Evolutionary conservation across 768 basidiomycete genomes (phyloP).

Genomic region (Omphalotus guepiniiformis): DNA sequence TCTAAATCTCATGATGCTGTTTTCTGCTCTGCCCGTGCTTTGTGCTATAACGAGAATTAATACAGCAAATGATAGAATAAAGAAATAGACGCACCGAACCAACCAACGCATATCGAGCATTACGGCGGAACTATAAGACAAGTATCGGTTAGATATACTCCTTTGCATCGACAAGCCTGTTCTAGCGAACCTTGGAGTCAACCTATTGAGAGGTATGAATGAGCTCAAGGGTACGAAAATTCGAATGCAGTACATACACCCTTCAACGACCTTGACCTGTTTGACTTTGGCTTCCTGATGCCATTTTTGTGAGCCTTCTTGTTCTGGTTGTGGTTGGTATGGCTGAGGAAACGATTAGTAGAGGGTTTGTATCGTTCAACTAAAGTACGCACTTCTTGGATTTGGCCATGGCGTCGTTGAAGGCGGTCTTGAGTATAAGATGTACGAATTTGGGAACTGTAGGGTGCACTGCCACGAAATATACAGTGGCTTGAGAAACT

Average conservation of each 20-base stretch:
- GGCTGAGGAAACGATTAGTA: slow-evolving; percentile 38
- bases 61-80: slow-evolving; percentile 3
- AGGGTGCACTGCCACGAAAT: too few species aligned
- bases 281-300: slow-evolving; percentile 77
- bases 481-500: slow-evolving; percentile 1
- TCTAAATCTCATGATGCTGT: slow-evolving; percentile 38
- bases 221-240: slow-evolving; percentile 7
- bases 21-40: slow-evolving; percentile 62
- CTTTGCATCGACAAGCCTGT: slow-evolving; percentile 5
- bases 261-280: slow-evolving; percentile 76
- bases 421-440: slow-evolving; percentile 20
- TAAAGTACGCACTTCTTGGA: slow-evolving; percentile 81
- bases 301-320: slow-evolving; percentile 98
- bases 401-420: slow-evolving; percentile 76
- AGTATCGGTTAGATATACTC: slow-evolving; percentile 12
- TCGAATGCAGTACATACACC: slow-evolving; percentile 67
- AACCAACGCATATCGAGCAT: slow-evolving; percentile 63
- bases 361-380: slow-evolving; percentile 5
- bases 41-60: slow-evolving; percentile 39
- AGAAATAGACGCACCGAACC: slow-evolving; percentile 59
- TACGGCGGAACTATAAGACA: slow-evolving; percentile 72
- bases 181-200: slow-evolving; percentile 64
- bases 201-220: slow-evolving; percentile 42
- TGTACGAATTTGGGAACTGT: not conserved
- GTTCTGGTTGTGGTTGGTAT: slow-evolving; percentile 95